phyloP scores from a whole-genome alignment of 257 asterid genomes.

The Cruciata laevipes region DNA sequence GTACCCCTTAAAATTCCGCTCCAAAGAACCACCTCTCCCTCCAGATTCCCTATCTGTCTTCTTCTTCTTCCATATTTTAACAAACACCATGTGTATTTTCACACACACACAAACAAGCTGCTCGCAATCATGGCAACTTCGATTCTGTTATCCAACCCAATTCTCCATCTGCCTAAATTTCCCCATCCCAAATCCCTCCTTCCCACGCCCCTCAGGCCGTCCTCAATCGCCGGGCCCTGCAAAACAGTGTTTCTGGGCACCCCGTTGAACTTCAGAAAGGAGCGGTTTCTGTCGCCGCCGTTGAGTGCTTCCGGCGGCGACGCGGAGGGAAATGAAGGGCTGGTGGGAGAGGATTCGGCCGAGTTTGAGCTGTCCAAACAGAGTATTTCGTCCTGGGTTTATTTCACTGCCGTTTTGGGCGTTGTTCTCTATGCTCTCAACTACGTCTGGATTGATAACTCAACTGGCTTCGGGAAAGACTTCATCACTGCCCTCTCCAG shows the following conservation, averaged over 20 bases:
- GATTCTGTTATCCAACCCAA: slow-evolving; percentile 17
- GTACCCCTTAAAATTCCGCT: slow-evolving; percentile 44
- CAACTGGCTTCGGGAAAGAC: slow-evolving; percentile 74
- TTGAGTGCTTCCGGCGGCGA: slow-evolving; percentile 28
- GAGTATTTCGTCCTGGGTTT: slow-evolving; percentile 75
- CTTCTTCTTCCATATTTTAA: not conserved
- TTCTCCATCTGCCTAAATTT: slow-evolving; percentile 2
- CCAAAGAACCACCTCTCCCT: slow-evolving; percentile 20
- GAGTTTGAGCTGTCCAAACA: slow-evolving; percentile 59
- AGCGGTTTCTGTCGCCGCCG: not conserved
- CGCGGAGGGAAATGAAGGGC: slow-evolving; percentile 31
- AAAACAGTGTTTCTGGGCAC: slow-evolving; percentile 5
- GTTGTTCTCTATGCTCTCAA: slow-evolving; percentile 62
- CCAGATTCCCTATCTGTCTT: slow-evolving; percentile 14
- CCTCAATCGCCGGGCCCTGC: not conserved
- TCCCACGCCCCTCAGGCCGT: slow-evolving; percentile 5
- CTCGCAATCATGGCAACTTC: slow-evolving; percentile 21
- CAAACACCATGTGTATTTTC: not conserved
- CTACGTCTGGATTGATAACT: slow-evolving; percentile 68
- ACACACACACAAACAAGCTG: not conserved
- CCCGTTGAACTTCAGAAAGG: slow-evolving; percentile 2
- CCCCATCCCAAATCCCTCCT: slow-evolving; percentile 9
- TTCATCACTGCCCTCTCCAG: slow-evolving; percentile 54
- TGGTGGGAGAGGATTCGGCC: slow-evolving; percentile 88
- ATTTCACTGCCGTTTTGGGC: slow-evolving; percentile 54